These are phyloP conservation scores for Cydonia oblonga DNA, from an alignment of 331 rosid genomes.

Conservation along the genomic window DNA sequence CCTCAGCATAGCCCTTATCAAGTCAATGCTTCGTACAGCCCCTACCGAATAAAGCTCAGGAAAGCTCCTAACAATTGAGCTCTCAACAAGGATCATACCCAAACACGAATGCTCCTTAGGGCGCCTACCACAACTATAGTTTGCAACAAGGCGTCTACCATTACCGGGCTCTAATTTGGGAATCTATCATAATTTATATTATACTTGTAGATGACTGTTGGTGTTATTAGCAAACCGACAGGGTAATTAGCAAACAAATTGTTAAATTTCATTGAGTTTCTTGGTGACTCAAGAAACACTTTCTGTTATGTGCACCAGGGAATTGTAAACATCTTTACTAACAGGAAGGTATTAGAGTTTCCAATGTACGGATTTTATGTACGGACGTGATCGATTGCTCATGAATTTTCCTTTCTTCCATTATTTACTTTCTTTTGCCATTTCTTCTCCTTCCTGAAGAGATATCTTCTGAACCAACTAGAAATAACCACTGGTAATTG, in stretches of 20 bases:
- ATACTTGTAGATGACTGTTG: neutral
- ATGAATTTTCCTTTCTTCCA: neutral
- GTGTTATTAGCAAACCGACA: neutral
- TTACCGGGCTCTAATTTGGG: constrained; percentile 7
- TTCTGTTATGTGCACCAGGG: neutral
- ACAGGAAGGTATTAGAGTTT: neutral
- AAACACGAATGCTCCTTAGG: constrained; percentile 2
- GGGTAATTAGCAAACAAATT: neutral
- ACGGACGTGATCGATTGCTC: neutral
- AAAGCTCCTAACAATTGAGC: constrained; percentile 18
- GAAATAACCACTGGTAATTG: neutral
- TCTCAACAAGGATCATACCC: constrained; percentile 18
- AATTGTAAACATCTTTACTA: neutral
- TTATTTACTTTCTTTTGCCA: neutral
- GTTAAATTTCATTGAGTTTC: neutral
- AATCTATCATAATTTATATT: neutral
- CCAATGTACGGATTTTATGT: neutral
- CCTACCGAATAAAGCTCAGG: constrained; percentile 6
- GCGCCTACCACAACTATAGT: constrained; percentile 5
- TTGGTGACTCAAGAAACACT: neutral
- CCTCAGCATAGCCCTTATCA: constrained; percentile 11
- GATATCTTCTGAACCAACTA: neutral
- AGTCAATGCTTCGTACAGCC: constrained; percentile 8
- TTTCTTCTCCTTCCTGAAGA: neutral
- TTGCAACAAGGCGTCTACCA: constrained; percentile 10